Base-by-base conservation (phyloP, 164 flowering plant species). In the Macadamia integrifolia region DNA sequence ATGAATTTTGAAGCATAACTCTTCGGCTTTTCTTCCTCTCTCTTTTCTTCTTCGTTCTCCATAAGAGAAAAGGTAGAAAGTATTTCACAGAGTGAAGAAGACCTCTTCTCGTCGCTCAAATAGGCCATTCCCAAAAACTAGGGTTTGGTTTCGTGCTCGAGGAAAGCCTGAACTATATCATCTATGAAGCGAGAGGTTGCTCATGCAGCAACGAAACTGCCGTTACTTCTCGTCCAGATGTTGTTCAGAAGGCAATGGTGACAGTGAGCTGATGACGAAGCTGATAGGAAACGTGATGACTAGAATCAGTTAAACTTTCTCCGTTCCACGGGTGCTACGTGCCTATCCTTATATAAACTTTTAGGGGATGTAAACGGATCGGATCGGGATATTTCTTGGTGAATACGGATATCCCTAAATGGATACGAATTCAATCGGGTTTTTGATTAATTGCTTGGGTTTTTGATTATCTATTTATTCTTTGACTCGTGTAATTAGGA, bases 41-140 rank as follows among this genome's bases (percentile, higher is more conserved):
- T 23, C 53, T 35, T 10, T 7, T 12, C 49, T 52, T 52, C 72
- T 42, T 50, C 68, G 50, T 58, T 59, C 4, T 64, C 50, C 9
- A 60, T 56, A 60, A 64, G 57, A 29, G 46, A 60, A 12, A 63
- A 44, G 29, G 44, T 60, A 1, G 65, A 55, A 1, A 60, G 43
- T 48, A 50, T 64, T 50, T 57, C 64, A 29, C 63, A 60, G 28
- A 59, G 52, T 28, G 31, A 35, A 35, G 49, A 35, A 23, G 29
- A 61, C 9, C 48, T 65, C 42, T 64, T 60, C 46, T 66, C 72
- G 50, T 62, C 71, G 65, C 66, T 69, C 53, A 55, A 56, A 46
- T 72, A 58, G 18, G 75, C 72, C 72, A 70, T 76, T 50, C 23
- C 28, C 28, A 64, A 23, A 10, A 28, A 75, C 80, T 9, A 74